Conservation (phyloP, 139 green algal genomes). For the Chlorella sorokiniana region DNA sequence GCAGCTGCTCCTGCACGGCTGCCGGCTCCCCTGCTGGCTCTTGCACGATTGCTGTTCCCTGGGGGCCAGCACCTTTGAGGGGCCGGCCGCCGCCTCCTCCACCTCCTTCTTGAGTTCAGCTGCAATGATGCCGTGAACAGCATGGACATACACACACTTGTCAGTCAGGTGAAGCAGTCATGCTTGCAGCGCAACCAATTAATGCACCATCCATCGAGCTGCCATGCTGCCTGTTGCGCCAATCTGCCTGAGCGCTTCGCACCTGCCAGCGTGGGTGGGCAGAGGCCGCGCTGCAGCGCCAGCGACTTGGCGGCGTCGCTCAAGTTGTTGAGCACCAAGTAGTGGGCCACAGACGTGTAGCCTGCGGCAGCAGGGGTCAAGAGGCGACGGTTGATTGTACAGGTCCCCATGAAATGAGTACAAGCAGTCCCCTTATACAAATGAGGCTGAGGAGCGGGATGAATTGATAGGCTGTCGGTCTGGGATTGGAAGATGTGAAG, state of each 20-base stretch:
- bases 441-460: too few species aligned
- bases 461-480: too few species aligned
- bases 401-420: too few species aligned
- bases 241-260: too few species aligned
- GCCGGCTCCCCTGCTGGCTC: not conserved
- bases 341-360: constrained; percentile 75
- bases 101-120: constrained; percentile 22
- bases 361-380: constrained; percentile 32
- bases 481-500: too few species aligned
- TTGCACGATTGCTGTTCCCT: not conserved
- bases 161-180: too few species aligned
- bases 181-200: too few species aligned
- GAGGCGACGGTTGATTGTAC: not conserved
- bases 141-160: not conserved
- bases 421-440: too few species aligned
- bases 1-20: constrained; percentile 3
- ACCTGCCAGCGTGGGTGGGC: constrained; percentile 23
- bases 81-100: not conserved
- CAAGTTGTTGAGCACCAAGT: constrained; percentile 72
- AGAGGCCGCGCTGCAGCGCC: constrained; percentile 15
- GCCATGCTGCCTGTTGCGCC: too few species aligned
- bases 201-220: too few species aligned
- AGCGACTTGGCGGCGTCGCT: constrained; percentile 20
- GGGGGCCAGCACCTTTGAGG: not conserved
- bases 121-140: not conserved